A percentile compares a stretch with the other conserved stretches of the same genome.
Evolutionary conservation across 179 eudicot species (phyloP).

Genomic region (Camellia oleifera): DNA sequence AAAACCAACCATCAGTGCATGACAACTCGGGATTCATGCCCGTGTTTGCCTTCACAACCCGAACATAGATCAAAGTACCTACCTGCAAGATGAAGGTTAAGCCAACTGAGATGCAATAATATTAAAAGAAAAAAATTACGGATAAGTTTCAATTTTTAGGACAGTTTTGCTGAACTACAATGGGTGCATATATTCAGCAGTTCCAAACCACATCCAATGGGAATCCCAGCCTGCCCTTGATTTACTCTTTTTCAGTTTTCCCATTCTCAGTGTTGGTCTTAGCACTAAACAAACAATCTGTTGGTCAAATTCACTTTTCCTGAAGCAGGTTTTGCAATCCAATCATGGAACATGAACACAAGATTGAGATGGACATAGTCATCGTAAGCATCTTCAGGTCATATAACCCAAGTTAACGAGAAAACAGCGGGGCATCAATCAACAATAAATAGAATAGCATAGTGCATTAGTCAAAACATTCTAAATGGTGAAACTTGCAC

Average conservation of each 20-base stretch:
- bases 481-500: constrained; percentile 26
- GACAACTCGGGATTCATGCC: constrained; percentile 96
- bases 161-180: constrained; percentile 8
- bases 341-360: background rate
- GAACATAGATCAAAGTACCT: constrained; percentile 81
- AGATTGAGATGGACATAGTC: background rate
- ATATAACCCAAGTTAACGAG: background rate
- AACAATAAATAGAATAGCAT: background rate
- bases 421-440: background rate
- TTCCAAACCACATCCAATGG: background rate
- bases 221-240: constrained; percentile 4
- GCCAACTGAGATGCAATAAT: constrained; percentile 1
- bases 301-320: background rate
- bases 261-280: background rate
- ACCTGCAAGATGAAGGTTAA: constrained; percentile 40
- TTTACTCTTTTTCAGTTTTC: background rate
- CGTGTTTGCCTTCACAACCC: constrained; percentile 81
- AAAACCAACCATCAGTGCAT: constrained; percentile 80
- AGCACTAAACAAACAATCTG: background rate
- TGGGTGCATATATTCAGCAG: background rate
- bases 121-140: background rate
- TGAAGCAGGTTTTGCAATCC: constrained; percentile 7
- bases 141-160: background rate
- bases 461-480: background rate
- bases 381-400: background rate